Evolutionary conservation across 1,139 yeast species (phyloP).

Genomic region (Zygoascus hellenicus): DNA sequence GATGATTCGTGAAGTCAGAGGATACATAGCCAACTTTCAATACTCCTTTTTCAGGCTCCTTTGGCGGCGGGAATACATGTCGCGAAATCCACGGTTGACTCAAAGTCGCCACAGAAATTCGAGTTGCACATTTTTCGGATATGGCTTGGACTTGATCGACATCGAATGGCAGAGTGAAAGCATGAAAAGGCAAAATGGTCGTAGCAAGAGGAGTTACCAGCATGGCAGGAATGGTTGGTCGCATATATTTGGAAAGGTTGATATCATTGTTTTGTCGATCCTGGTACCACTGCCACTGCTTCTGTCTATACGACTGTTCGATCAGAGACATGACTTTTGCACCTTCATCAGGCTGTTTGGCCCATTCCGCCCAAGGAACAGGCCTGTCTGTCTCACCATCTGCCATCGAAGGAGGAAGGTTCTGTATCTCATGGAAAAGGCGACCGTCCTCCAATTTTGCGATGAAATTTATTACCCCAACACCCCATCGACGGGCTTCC

Average conservation of each 20-base stretch:
- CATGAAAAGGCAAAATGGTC: slow-evolving; percentile 33
- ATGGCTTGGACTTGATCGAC: slow-evolving; percentile 27
- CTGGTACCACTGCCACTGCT: slow-evolving; percentile 31
- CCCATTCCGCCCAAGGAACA: slow-evolving; percentile 10
- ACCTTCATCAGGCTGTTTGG: slow-evolving; percentile 28
- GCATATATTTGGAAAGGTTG: slow-evolving; percentile 14
- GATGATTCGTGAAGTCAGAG: slow-evolving; percentile 34
- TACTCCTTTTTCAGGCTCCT: slow-evolving; percentile 25
- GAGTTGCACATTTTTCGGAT: slow-evolving; percentile 29
- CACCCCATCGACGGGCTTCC: slow-evolving; percentile 29
- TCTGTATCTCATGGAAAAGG: slow-evolving; percentile 16
- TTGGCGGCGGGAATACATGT: slow-evolving; percentile 32
- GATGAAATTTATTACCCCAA: slow-evolving; percentile 22
- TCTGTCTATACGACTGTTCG: slow-evolving; percentile 24
- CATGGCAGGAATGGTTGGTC: slow-evolving; percentile 29
- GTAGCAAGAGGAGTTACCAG: slow-evolving; percentile 31
- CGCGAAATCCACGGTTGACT: slow-evolving; percentile 29
- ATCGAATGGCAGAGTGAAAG: slow-evolving; percentile 32
- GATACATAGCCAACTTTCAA: slow-evolving; percentile 33
- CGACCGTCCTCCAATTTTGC: slow-evolving; percentile 14
- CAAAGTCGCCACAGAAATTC: slow-evolving; percentile 27
- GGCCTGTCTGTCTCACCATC: slow-evolving; percentile 17
- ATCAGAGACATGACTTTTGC: slow-evolving; percentile 25
- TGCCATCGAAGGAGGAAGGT: background rate
- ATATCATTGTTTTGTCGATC: slow-evolving; percentile 21